phyloP scores from a whole-genome alignment of 2,329 filamentous ascomycete species.

The Fusarium heterosporum region DNA sequence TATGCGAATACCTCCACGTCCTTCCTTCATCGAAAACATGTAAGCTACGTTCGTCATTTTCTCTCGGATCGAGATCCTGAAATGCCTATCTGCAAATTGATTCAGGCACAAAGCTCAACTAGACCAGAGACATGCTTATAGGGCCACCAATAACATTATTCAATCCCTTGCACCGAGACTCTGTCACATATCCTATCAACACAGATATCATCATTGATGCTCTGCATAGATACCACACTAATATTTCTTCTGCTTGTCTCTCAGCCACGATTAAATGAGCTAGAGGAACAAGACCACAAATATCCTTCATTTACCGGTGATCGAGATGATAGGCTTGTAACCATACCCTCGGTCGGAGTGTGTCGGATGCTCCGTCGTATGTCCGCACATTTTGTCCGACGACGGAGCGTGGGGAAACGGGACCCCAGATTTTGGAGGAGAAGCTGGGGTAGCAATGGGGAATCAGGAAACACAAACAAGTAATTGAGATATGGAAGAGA shows the following conservation, averaged over 20 bases:
- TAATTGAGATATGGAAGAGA: not conserved
- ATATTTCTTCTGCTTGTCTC: not conserved
- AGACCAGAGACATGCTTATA: not conserved
- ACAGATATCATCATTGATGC: slow-evolving; percentile 26
- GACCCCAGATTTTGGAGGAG: slow-evolving; percentile 41
- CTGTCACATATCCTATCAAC: not conserved
- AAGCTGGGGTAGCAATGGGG: slow-evolving; percentile 44
- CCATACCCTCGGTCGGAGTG: slow-evolving; percentile 37
- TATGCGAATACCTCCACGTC: not conserved
- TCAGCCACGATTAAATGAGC: not conserved
- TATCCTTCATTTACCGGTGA: slow-evolving; percentile 23
- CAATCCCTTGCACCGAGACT: not conserved
- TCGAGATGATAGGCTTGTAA: not conserved
- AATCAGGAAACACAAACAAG: not conserved
- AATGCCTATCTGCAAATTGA: not conserved
- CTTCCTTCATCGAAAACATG: not conserved
- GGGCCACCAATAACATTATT: not conserved
- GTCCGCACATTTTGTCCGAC: slow-evolving; percentile 33
- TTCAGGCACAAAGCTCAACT: slow-evolving; percentile 9
- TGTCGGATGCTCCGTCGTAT: slow-evolving; percentile 37
- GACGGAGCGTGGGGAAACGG: slow-evolving; percentile 22
- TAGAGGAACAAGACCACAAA: not conserved
- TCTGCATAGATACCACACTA: not conserved
- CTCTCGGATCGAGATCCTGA: slow-evolving; percentile 16
- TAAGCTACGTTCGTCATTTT: slow-evolving; percentile 15